Conservation (phyloP, 257 asterid species). For the Lycium ferocissimum region DNA sequence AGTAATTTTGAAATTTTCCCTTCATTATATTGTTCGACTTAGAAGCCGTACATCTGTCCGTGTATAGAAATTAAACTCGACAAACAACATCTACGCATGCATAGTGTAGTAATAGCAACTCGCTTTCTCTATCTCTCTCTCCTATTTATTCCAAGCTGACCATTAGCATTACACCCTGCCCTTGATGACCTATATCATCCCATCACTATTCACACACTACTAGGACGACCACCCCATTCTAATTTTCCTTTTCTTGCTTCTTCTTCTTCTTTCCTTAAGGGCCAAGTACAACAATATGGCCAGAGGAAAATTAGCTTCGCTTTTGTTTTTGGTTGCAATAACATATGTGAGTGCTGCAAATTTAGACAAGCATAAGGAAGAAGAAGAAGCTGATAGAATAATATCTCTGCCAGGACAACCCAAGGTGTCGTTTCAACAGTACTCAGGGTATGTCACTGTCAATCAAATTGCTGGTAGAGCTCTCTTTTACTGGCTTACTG, state of each 20-base stretch:
- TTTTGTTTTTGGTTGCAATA: slow-evolving; percentile 30
- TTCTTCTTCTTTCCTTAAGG: not conserved
- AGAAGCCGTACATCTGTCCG: not conserved
- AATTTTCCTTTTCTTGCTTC: not conserved
- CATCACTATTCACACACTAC: slow-evolving; percentile 28
- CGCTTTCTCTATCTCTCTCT: slow-evolving; percentile 34
- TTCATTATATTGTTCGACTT: not conserved
- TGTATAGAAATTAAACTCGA: not conserved
- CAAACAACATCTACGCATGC: slow-evolving; percentile 27
- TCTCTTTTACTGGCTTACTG: slow-evolving; percentile 91
- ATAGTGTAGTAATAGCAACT: slow-evolving; percentile 1
- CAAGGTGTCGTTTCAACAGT: slow-evolving; percentile 68
- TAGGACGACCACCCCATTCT: not conserved
- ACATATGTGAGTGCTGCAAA: not conserved
- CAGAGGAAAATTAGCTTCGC: not conserved
- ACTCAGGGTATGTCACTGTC: slow-evolving; percentile 89
- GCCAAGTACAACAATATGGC: not conserved
- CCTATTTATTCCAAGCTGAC: slow-evolving; percentile 29
- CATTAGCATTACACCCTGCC: slow-evolving; percentile 24
- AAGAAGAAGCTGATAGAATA: slow-evolving; percentile 77
- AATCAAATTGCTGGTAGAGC: slow-evolving; percentile 76
- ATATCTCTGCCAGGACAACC: slow-evolving; percentile 89
- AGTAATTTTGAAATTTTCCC: not conserved
- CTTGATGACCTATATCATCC: not conserved
- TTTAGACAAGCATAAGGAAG: slow-evolving; percentile 25